Evolutionary conservation across 2,329 filamentous ascomycete genomes (phyloP), one percentile per base, ranked within the genome.

Genomic region (Cercospora janseana): DNA sequence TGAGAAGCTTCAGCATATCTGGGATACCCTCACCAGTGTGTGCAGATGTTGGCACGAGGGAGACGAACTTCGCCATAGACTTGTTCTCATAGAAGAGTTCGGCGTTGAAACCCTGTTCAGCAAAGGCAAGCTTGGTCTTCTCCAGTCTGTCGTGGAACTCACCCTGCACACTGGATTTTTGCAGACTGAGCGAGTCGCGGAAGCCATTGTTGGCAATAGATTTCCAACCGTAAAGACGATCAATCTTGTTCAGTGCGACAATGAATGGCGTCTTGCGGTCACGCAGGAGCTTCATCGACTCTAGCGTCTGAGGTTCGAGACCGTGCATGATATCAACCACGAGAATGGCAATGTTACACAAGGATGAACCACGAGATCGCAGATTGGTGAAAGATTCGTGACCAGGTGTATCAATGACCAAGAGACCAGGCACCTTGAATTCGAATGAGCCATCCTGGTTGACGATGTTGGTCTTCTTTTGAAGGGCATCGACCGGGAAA

Each of bases 261-360:
- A 98, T 95, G 76, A 98, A 98, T 4, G 93, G 93, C 16, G 93
- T 98, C 74, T 93, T 94, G 64, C 89, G 82, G 64, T 96, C 92
- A 66, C 92, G 83, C 45, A 98, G 82, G 58, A 98, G 76, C 61
- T 84, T 87, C 89, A 98, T 97, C 2, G 93, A 98, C 73, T 98
- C 94, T 24, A 97, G 79, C 12, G 93, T 98, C 73, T 98, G 93
- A 13, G 86, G 92, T 73, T 98, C 93, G 38, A 98, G 81, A 68
- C 94, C 94, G 81, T 98, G 93, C 93, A 98, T 97, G 66, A 98
- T 98, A 77, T 98, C 93, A 62, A 98, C 92, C 32, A 98, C 94
- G 60, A 98, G 77, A 69, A 98, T 98, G 63, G 93, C 93, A 74
- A 98, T 98, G 77, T 98, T 98, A 74, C 94, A 98, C 52, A 98